A percentile compares a stretch with the other conserved stretches of the same genome.
phyloP scores from a whole-genome alignment of 75 land plant genomes.

The Cupressus sempervirens region DNA sequence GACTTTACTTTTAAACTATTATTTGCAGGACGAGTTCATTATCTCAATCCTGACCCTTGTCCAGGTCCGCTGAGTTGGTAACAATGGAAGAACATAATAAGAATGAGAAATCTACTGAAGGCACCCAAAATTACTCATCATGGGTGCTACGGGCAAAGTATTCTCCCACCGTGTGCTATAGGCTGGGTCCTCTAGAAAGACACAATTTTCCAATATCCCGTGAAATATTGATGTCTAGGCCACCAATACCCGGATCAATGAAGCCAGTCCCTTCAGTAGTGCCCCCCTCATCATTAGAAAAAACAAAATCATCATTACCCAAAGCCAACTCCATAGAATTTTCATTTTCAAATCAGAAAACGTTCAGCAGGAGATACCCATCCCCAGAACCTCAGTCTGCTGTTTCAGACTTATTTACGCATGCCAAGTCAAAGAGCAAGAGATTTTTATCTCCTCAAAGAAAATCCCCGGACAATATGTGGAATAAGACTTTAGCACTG shows the following conservation, averaged over 20 bases:
- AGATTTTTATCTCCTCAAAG: constrained; percentile 37
- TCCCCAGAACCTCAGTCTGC: constrained; percentile 28
- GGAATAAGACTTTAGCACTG: background rate
- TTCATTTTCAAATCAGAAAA: background rate
- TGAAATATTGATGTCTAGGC: background rate
- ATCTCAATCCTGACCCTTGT: background rate
- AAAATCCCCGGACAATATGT: background rate
- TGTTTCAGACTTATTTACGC: constrained; percentile 36
- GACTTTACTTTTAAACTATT: background rate
- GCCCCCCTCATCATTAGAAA: background rate
- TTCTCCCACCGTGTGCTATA: constrained; percentile 34
- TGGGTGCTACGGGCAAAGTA: constrained; percentile 43
- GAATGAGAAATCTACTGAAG: background rate
- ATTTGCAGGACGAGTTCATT: background rate
- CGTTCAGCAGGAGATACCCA: constrained; percentile 12
- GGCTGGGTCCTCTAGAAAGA: constrained; percentile 12
- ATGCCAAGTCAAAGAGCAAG: constrained; percentile 32
- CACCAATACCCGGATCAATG: background rate
- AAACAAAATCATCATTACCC: background rate
- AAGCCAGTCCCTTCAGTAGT: background rate
- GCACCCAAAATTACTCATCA: constrained; percentile 12
- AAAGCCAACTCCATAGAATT: background rate
- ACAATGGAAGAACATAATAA: constrained; percentile 5
- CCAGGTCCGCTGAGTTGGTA: background rate
- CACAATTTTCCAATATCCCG: constrained; percentile 11